Evolutionary conservation across 371 early-diverging fungal species (phyloP), one percentile per base, ranked within the genome.

Genomic region (Syncephalastrum contaminatum): DNA sequence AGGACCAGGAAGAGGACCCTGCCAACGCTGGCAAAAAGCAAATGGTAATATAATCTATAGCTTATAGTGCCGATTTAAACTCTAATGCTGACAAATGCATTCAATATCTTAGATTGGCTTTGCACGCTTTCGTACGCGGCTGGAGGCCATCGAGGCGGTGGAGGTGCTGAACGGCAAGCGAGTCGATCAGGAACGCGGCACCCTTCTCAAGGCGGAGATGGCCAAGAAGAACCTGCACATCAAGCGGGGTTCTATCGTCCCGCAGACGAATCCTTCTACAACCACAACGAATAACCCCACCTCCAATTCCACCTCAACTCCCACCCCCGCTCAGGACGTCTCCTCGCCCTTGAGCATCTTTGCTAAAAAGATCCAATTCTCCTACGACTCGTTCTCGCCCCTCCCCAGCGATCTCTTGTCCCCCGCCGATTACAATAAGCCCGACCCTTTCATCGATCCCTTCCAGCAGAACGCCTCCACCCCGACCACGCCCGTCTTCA

Each of bases 181-280:
- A 53, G 85, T 95, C 16, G 96, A 97, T 62, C 85, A 87, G 15
- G 95, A 96, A 56, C 81, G 82, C 24, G 90, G 89, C 20, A 86
- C 85, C 24, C 70, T 92, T 18, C 82, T 97, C 46, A 95, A 95
- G 72, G 96, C 95, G 4, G 97, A 97, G 62, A 88, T 97, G 88
- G 97, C 96, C 43, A 95, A 94, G 72, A 97, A 95, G 76, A 94
- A 95, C 64, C 75, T 95, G 21, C 90, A 90, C 66, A 88, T 87
- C 40, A 89, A 87, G 50, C 74, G 86, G 24, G 59, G 67, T 14
- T 63, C 63, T 14, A 45, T n/a, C 10, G 21, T 62, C 25, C 7
- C 66, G 22, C 22, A 50, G 8, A 39, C 41, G 16, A 41, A 25
- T 4, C 41, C 48, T 21, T 43, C 55, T 13, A 16, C 49, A 4